Percentiles rank a stretch among this genome's conserved stretches.
Conservation (phyloP, 2,329 filamentous ascomycete species). For the Coniochaeta ligniaria region DNA sequence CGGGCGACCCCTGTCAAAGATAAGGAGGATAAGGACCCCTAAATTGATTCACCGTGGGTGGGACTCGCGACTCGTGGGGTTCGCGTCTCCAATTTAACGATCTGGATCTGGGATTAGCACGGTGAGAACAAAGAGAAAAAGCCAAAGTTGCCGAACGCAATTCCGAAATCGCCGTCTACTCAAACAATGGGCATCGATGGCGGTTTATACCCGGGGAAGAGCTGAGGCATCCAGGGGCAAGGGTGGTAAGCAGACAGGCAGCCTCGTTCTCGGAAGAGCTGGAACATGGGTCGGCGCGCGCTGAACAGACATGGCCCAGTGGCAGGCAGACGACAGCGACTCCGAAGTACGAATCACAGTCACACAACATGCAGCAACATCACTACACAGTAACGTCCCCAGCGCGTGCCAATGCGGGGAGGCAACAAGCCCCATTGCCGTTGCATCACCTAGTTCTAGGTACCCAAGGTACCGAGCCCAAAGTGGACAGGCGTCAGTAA, state of each 20-base stretch:
- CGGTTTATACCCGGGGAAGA: not conserved
- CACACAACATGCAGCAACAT: not conserved
- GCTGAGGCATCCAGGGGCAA: not conserved
- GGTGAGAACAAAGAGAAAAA: not conserved
- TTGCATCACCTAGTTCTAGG: too few relatives aligned
- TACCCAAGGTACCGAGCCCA: not conserved
- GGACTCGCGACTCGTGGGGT: not conserved
- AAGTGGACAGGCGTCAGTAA: not conserved
- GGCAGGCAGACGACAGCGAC: not conserved
- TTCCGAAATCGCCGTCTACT: not conserved
- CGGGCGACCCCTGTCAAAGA: not conserved
- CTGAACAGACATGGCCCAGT: not conserved
- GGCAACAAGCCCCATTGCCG: not conserved
- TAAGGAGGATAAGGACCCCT: slow-evolving; percentile 3
- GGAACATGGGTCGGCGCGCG: not conserved
- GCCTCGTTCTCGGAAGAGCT: not conserved
- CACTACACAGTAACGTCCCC: not conserved
- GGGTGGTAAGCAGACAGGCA: not conserved
- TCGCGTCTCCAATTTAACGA: not conserved
- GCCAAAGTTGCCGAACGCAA: not conserved
- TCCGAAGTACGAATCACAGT: not conserved
- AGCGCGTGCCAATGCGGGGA: not conserved
- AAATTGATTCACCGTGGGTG: not conserved
- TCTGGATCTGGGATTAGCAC: not conserved
- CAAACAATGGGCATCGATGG: not conserved